Evolutionary conservation across 2,329 filamentous ascomycete genomes (phyloP).

Genomic region (Talaromyces piceae): DNA sequence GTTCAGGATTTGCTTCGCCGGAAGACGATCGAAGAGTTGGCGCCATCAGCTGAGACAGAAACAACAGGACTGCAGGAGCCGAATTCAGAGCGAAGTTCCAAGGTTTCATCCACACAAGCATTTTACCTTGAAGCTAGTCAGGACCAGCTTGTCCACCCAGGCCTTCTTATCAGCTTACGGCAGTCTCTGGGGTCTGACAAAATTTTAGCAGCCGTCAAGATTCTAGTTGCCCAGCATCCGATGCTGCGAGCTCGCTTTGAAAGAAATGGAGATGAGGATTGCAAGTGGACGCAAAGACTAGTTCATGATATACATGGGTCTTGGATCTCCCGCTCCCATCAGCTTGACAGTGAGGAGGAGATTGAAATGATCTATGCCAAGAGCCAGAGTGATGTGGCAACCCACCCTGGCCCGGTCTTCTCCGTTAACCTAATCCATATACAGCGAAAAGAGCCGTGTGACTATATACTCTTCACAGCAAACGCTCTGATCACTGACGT

Average conservation of each 20-base stretch:
- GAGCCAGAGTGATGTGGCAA: neutral
- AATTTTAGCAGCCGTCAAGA: neutral
- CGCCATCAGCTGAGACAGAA: neutral
- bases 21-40: neutral
- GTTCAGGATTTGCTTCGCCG: neutral
- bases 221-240: neutral
- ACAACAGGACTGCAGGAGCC: neutral
- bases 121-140: neutral
- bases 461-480: neutral
- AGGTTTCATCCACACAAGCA: neutral
- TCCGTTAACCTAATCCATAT: neutral
- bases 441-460: neutral
- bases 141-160: neutral
- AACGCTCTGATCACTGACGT: constrained; percentile 4
- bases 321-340: neutral
- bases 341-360: neutral
- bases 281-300: neutral
- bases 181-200: neutral
- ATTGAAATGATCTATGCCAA: neutral
- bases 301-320: neutral
- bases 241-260: neutral
- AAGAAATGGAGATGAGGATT: neutral
- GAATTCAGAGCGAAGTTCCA: neutral
- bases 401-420: neutral
- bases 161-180: neutral